These are phyloP conservation scores for Phytophthora citrophthora DNA, from an alignment of 352 stramenopile species.

Conservation along the genomic window DNA sequence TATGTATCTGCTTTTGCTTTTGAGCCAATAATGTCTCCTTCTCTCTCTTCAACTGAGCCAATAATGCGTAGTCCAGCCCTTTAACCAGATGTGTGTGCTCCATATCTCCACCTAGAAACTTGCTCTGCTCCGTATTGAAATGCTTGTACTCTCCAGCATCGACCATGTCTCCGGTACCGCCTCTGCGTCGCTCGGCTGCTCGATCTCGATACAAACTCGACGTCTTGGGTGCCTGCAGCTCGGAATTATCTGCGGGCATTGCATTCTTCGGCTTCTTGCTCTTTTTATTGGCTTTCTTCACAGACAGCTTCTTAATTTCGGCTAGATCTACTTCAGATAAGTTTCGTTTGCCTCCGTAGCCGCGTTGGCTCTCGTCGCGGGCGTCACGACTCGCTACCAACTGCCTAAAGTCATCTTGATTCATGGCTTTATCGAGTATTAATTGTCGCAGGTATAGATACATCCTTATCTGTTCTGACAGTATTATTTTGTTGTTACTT, in stretches of 20 bases:
- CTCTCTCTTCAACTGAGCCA: slow-evolving; percentile 87
- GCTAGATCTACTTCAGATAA: slow-evolving; percentile 58
- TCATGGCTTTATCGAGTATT: slow-evolving; percentile 42
- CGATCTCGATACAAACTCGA: slow-evolving; percentile 61
- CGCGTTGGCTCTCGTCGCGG: slow-evolving; percentile 7
- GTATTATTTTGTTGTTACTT: background rate
- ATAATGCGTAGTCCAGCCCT: slow-evolving; percentile 86
- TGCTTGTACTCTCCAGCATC: slow-evolving; percentile 60
- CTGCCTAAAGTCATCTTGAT: slow-evolving; percentile 81
- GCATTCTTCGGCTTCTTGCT: slow-evolving; percentile 47
- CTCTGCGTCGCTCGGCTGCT: slow-evolving; percentile 64
- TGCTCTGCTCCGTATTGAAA: slow-evolving; percentile 77
- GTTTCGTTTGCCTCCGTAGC: slow-evolving; percentile 64
- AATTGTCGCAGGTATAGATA: slow-evolving; percentile 1
- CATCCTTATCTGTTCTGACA: slow-evolving; percentile 10
- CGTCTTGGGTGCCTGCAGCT: background rate
- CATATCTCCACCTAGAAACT: slow-evolving; percentile 84
- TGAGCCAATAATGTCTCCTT: slow-evolving; percentile 59
- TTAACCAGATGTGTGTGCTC: slow-evolving; percentile 91
- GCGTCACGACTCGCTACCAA: slow-evolving; percentile 46
- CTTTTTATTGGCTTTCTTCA: slow-evolving; percentile 72
- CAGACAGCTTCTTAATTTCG: slow-evolving; percentile 54
- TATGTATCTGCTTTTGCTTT: slow-evolving; percentile 34
- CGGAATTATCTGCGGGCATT: background rate
- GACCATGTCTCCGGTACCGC: slow-evolving; percentile 44